Percentiles rank a stretch among this genome's conserved stretches.
These are phyloP conservation scores for Fusarium longipes DNA, from an alignment of 2,329 filamentous ascomycete genomes.

Conservation along the genomic window DNA sequence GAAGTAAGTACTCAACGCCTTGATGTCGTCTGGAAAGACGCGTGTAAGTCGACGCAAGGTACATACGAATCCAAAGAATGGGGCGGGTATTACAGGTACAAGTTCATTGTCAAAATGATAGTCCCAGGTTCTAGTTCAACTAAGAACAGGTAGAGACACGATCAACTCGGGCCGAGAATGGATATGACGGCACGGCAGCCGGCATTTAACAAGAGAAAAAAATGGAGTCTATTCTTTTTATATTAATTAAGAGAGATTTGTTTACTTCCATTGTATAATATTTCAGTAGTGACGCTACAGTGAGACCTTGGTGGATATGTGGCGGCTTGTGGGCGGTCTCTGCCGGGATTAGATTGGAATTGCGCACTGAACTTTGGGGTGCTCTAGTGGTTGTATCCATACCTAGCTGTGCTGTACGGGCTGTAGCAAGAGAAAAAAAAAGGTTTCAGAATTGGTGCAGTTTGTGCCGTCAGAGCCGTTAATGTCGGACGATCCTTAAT, in stretches of 20 bases:
- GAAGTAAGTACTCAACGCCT: neutral
- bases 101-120: neutral
- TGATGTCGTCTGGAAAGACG: slow-evolving; percentile 3
- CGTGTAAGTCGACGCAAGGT: slow-evolving; percentile 16
- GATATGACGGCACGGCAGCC: slow-evolving; percentile 26
- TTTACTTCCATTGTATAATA: neutral
- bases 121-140: neutral
- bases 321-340: too few species aligned
- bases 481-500: slow-evolving; percentile 16
- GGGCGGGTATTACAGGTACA: neutral
- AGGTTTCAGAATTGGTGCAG: slow-evolving; percentile 23
- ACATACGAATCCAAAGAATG: neutral
- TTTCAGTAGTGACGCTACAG: too few species aligned
- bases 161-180: slow-evolving; percentile 17
- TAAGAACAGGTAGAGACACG: neutral
- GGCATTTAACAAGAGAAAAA: slow-evolving; percentile 5
- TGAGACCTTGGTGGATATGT: too few species aligned
- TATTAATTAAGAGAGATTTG: neutral
- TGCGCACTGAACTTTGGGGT: neutral
- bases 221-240: neutral
- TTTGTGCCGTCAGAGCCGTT: slow-evolving; percentile 38
- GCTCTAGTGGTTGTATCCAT: too few species aligned
- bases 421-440: neutral
- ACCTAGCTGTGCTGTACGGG: too few species aligned
- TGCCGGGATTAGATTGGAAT: neutral